Evolutionary conservation across 768 basidiomycete species (phyloP).

Genomic region (Auricularia sp.): DNA sequence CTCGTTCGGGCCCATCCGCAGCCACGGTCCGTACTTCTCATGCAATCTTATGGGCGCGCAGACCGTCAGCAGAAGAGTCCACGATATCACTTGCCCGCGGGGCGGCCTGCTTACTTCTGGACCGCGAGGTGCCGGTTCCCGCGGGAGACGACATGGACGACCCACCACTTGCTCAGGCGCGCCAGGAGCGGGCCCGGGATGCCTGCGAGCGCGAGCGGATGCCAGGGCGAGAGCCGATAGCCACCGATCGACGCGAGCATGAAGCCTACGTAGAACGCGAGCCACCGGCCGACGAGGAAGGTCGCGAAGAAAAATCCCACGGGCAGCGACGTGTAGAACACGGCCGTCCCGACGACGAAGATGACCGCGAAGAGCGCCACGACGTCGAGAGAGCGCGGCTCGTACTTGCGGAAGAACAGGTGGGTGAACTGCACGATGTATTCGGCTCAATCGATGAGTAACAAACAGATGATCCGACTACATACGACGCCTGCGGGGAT

Average conservation of each 20-base stretch:
- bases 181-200: constrained; percentile 27
- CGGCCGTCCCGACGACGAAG: not conserved
- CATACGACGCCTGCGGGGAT: not conserved
- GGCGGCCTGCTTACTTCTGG: not conserved
- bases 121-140: not conserved
- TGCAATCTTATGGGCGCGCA: not conserved
- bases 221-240: constrained; percentile 30
- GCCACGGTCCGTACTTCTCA: not conserved
- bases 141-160: not conserved
- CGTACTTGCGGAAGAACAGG: not conserved
- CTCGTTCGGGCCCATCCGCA: not conserved
- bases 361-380: not conserved
- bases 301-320: not conserved
- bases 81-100: not conserved
- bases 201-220: constrained; percentile 23
- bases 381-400: not conserved
- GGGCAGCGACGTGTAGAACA: not conserved
- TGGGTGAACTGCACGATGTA: not conserved
- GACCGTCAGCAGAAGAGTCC: not conserved
- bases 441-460: not conserved
- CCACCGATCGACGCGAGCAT: constrained; percentile 20
- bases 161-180: constrained; percentile 22
- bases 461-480: not conserved
- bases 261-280: not conserved
- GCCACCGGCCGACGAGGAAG: not conserved